Evolutionary conservation across 2,329 filamentous ascomycete genomes (phyloP), one percentile per base, ranked within the genome.

Genomic region (Ceratocystis alfenasii): DNA sequence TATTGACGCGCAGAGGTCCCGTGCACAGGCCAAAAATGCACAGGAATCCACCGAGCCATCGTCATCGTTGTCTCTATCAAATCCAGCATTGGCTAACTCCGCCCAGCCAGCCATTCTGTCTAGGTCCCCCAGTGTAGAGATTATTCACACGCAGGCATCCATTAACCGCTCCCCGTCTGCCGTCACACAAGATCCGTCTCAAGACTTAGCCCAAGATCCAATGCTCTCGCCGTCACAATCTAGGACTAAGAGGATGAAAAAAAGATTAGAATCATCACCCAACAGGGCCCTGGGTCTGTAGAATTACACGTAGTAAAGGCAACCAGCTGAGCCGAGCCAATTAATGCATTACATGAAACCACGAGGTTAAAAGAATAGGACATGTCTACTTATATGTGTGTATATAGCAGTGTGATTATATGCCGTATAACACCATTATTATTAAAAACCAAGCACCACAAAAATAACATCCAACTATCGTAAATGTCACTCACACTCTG

Each of bases 1-100:
- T 71, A 87, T 86, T 2, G 86, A 82, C 70, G 94, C 93, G 17
- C 83, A 83, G 68, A 79, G 78, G 74, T 83, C 81, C 70, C 82
- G 78, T 5, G 28, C 59, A 45, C 22, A 45, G 12, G 63, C 62
- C 36, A 65, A 67, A 36, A 75, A 71, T 44, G 64, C 17, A n/a
- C 45, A 33, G 8, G 30, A 36, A 53, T 12, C 48, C 8, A 3
- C 10, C n/a, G 55, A 22, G 7, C 7, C 55, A 4, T 30, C 28
- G 55, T 12, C 55, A 17, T 5, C 55, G 28, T n/a, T 12, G 22
- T 22, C 48, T n/a, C 7, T 65, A 5, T 69, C 25, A 55, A 46
- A 7, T 25, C 12, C 55, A 4, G 6, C 15, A 25, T 53, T 25
- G 48, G 15, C 25, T 0, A 8, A 15, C 25, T 4, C 22, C 8